A percentile compares a stretch with the other conserved stretches of the same genome.
Conservation (phyloP, 2,329 filamentous ascomycete species). For the Fonsecaea pedrosoi region DNA sequence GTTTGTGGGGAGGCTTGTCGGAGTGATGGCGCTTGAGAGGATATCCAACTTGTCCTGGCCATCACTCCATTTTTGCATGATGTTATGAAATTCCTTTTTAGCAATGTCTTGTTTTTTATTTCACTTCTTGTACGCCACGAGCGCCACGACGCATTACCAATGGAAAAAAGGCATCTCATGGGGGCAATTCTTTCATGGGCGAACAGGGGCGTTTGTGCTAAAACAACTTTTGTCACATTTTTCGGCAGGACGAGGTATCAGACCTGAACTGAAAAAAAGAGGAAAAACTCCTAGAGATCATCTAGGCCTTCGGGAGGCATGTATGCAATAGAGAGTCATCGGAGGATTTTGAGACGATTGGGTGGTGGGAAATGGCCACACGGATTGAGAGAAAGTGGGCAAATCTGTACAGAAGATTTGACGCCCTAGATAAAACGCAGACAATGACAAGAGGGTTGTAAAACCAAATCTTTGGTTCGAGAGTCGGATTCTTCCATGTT, state of each 20-base stretch:
- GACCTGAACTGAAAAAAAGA: too few relatives aligned
- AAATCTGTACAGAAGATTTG: neutral
- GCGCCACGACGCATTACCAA: neutral
- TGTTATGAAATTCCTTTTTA: neutral
- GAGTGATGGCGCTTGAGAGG: neutral
- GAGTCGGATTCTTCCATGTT: neutral
- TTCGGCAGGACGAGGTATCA: neutral
- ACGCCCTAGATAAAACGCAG: neutral
- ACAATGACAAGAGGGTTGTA: neutral
- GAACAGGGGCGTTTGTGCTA: neutral
- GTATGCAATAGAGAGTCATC: neutral
- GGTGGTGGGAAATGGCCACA: neutral
- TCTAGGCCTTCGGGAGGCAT: neutral
- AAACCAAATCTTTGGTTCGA: neutral
- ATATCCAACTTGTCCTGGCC: constrained; percentile 2
- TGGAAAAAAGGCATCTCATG: neutral
- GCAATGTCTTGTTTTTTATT: neutral
- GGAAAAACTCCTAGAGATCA: neutral
- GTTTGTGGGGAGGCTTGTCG: neutral
- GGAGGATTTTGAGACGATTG: neutral
- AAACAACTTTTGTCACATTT: neutral
- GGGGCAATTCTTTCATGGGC: neutral
- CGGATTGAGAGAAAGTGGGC: neutral
- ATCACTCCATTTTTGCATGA: constrained; percentile 1
- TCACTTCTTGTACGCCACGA: constrained; percentile 1